A percentile compares a stretch with the other conserved stretches of the same genome.
Evolutionary conservation across 257 asterid species (phyloP).

Genomic region (Primulina eburnea): DNA sequence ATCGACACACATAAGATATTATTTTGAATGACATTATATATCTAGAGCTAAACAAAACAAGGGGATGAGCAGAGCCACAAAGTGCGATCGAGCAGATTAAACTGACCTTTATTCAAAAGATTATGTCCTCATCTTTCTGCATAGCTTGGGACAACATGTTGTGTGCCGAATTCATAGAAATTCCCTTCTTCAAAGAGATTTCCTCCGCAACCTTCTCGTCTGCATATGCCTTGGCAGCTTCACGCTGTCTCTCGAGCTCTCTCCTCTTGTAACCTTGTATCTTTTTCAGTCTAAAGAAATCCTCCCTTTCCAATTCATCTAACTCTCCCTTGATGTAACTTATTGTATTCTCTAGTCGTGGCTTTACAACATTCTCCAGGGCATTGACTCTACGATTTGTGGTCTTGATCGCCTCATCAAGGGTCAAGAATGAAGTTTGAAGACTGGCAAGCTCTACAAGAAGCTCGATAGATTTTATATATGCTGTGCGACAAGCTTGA

Average conservation of each 20-base stretch:
- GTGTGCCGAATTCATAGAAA: conserved; percentile 34
- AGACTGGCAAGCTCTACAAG: conserved; percentile 53
- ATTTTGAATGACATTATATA: conserved; percentile 23
- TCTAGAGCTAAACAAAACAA: conserved; percentile 7
- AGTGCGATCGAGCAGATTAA: conserved; percentile 21
- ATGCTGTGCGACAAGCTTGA: conserved; percentile 47
- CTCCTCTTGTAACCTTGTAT: conserved; percentile 49
- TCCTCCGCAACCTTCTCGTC: conserved; percentile 43
- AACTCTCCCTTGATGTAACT: conserved; percentile 49
- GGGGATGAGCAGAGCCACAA: conserved; percentile 22
- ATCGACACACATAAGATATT: conserved; percentile 32
- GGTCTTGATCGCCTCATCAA: conserved; percentile 59
- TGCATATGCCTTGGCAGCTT: conserved; percentile 40
- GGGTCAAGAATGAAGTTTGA: conserved; percentile 54
- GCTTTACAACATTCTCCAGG: conserved; percentile 54
- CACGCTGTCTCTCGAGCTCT: conserved; percentile 45
- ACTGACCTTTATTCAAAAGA: conserved; percentile 38
- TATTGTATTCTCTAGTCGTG: conserved; percentile 48
- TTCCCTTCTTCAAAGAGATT: conserved; percentile 39
- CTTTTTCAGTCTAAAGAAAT: conserved; percentile 52
- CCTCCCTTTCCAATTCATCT: conserved; percentile 54
- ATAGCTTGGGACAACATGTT: conserved; percentile 30
- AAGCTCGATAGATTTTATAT: conserved; percentile 52
- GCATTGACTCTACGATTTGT: conserved; percentile 64
- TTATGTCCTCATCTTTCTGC: conserved; percentile 45